Evolutionary conservation across 2,329 filamentous ascomycete genomes (phyloP), one percentile per base, ranked within the genome.

Genomic region (Colletotrichum kahawae): DNA sequence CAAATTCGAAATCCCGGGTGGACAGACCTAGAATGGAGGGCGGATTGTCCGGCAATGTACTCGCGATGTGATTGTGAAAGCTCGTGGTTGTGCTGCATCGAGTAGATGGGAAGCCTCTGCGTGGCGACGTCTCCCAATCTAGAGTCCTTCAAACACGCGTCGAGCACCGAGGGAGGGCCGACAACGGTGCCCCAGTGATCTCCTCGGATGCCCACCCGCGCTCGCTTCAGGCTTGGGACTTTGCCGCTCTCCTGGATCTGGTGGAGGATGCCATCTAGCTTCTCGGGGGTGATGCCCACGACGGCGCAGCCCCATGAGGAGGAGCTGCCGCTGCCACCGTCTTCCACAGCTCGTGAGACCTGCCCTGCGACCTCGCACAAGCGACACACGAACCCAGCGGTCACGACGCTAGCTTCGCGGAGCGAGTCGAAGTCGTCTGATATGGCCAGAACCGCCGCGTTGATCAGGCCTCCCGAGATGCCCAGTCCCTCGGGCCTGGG

Each of bases 81-180:
- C 48, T 67, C 65, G 21, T 67, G 54, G 65, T 67, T 67, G 65
- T 67, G 65, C 48, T 67, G 65, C 65, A 67, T 67, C 21, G 65
- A 67, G 29, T 24, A 33, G 18, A 68, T 68, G 1, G 34, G 34
- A 2, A 68, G 66, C 10, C 24, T 27, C 5, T 59, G 16, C 34
- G 36, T 68, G 3, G 51, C 27, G 7, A 68, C n/a, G 18, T 54
- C 31, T n/a, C 24, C 36, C 21, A 59, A 9, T 4, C 48, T 36
- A 2, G 24, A 27, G 31, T 68, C 31, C 8, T 60, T 27, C 8
- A 68, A 27, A 29, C 34, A 68, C 13, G 27, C 31, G 51, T 57
- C 54, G 6, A 71, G 69, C 7, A 71, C 62, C n/a, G 69, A 67
- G 10, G 69, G 69, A 14, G 69, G 62, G 5, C 69, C 69, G 10